Evolutionary conservation across 768 basidiomycete genomes (phyloP).

Genomic region (Mycena pura): DNA sequence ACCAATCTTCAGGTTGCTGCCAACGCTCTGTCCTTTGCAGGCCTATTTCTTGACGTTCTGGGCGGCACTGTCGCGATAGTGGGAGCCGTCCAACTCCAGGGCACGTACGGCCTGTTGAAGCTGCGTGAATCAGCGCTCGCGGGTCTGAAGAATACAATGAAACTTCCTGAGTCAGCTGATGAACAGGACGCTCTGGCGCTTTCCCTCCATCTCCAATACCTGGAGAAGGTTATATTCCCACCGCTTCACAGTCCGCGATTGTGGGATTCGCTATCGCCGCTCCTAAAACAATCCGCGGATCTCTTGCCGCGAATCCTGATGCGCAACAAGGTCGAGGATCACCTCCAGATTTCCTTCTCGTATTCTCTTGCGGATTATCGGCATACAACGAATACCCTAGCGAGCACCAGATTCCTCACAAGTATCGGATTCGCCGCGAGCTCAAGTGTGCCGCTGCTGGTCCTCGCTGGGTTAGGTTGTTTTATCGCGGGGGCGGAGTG

Average conservation of each 20-base stretch:
- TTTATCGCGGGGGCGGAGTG: slow-evolving; percentile 7
- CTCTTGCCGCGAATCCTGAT: neutral
- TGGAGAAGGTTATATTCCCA: neutral
- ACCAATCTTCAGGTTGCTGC: slow-evolving; percentile 6
- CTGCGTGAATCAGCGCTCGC: neutral
- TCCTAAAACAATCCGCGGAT: neutral
- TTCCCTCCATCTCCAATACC: neutral
- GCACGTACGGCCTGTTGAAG: slow-evolving; percentile 2
- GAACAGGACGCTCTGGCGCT: neutral
- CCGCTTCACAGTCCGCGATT: neutral
- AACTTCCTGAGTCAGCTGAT: neutral
- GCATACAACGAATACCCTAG: neutral
- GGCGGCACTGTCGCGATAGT: slow-evolving; percentile 12
- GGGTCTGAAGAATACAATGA: neutral
- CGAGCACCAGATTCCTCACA: neutral
- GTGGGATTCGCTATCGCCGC: neutral
- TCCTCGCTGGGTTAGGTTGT: slow-evolving; percentile 11
- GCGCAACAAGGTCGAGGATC: neutral
- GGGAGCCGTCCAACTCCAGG: slow-evolving; percentile 9
- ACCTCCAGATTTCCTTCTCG: neutral
- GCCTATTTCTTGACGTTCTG: slow-evolving; percentile 14
- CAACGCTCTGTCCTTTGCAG: slow-evolving; percentile 15
- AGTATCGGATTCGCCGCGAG: slow-evolving; percentile 15
- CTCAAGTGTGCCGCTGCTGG: neutral
- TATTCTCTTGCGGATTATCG: slow-evolving; percentile 11